Evolutionary conservation across 2,329 filamentous ascomycete genomes (phyloP).

Genomic region (Venturia aucupariae): DNA sequence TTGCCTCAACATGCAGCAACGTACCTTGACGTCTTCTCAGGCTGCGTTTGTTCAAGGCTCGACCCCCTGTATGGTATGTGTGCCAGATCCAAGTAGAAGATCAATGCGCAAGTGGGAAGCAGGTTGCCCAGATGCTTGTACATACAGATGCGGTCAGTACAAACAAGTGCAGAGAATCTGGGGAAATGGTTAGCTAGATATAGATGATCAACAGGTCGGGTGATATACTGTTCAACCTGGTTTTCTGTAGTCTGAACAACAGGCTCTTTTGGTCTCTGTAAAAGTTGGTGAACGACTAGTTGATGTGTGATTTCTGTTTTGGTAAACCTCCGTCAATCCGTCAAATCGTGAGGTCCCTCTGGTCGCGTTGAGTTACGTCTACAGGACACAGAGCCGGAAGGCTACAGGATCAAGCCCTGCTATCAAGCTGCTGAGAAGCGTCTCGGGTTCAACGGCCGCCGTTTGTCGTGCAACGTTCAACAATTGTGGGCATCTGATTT

Average conservation of each 20-base stretch:
- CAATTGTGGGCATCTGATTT: constrained; percentile 4
- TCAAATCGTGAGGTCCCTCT: neutral
- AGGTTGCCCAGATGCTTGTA: constrained; percentile 3
- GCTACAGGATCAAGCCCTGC: constrained; percentile 3
- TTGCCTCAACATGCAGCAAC: constrained; percentile 3
- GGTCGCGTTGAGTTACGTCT: neutral
- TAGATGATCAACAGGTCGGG: neutral
- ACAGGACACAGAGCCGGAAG: neutral
- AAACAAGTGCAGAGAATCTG: constrained; percentile 1
- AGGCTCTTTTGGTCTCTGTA: neutral
- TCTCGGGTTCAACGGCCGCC: constrained; percentile 4
- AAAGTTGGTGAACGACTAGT: neutral
- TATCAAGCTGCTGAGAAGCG: neutral
- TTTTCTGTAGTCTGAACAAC: neutral
- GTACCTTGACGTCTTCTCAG: constrained; percentile 4
- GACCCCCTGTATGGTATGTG: constrained; percentile 1
- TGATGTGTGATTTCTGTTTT: neutral
- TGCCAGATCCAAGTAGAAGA: neutral
- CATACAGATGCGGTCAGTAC: neutral
- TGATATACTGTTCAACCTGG: neutral
- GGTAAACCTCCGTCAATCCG: neutral
- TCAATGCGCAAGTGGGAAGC: constrained; percentile 4
- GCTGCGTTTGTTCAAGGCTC: neutral
- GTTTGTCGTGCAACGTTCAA: constrained; percentile 7
- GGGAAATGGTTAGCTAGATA: constrained; percentile 5